Evolutionary conservation across 257 asterid genomes (phyloP), one percentile per base, ranked within the genome.

Genomic region (Salvia miltiorrhiza): DNA sequence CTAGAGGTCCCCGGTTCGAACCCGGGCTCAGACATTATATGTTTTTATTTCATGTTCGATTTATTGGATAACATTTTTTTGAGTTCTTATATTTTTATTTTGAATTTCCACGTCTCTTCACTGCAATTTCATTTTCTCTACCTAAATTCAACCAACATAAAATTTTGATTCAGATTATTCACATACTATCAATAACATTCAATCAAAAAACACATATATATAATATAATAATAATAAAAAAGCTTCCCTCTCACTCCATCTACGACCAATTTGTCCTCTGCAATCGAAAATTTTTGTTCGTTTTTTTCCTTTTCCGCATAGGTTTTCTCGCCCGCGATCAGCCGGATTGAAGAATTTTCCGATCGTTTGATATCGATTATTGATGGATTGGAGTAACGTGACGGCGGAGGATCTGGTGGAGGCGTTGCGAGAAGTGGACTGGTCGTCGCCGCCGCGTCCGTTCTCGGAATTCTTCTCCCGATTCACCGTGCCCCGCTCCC

Each of bases 1-100:
- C 96, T 87, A 94, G 96, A 89, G 96, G 96, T 90, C 96, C 97
- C 97, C 95, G 88, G 97, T 94, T 94, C 95, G 97, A 91, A 85
- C 96, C 97, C 95, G 95, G 96, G 93, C 96, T 93, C 88, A 93
- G 96, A 90, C 89, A 81, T 0, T 2, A n/a, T n/a, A n/a, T n/a
- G n/a, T n/a, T n/a, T n/a, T n/a, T n/a, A n/a, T n/a, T n/a, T n/a
- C n/a, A n/a, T n/a, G n/a, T n/a, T n/a, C n/a, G n/a, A n/a, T n/a
- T n/a, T n/a, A n/a, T n/a, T n/a, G n/a, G n/a, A n/a, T 41, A 1
- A 43, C 11, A 4, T 1, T 0, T 10, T 41, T 41, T 23, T 1
- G 9, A 52, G 9, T 10, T 55, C 5, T 11, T 12, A 4, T 28
- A 14, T 13, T 14, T 3, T 8, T 30, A 16, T 47, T 23, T 47